Base-by-base conservation (phyloP, 257 asterid genomes). In the Gentiana straminea region DNA sequence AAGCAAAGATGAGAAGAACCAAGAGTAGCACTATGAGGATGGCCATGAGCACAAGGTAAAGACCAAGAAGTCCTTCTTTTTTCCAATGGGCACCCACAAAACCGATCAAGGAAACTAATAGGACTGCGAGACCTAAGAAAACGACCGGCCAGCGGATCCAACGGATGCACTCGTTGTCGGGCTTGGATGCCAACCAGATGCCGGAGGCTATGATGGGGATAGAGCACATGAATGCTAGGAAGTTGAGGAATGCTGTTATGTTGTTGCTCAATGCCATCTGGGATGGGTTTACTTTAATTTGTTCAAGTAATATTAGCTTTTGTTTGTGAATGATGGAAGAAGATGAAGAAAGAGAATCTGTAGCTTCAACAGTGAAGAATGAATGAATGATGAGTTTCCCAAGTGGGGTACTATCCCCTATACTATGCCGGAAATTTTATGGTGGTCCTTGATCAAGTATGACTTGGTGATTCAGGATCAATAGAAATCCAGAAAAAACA, bases 111-210 rank as follows among this genome's bases (percentile, higher is more conserved):
- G 94, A 60, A 39, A 91, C 88, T 8, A 78, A 46, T 46, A 91
- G 81, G 65, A 85, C 74, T 0, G 93, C 81, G 37, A 79, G 8
- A 0, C 98, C 98, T 63, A 84, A 43, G 82, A 79, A 78, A 57
- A 87, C 71, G 49, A 91, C 80, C 0, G 97, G 97, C 98, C 97
- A 91, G 0, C 98, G 94, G 78, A 91, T 81, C 95, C 94, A 87
- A 62, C 64, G 93, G 79, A 91, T 76, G 86, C 98, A 91, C 73
- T 87, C 94, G 94, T 83, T 91, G 81, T 83, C 96, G 3, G 89
- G 81, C 70, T 87, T 81, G 0, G 95, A 76, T 35, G 98, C 95
- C 0, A 91, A 77, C 96, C 96, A 91, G 35, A 79, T 83, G 7
- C 95, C 98, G 64, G 96, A 70, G 59, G 90, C 70, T 61, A 85